A percentile compares a stretch with the other conserved stretches of the same genome.
These are phyloP conservation scores for Trichoderma sp. DNA, from an alignment of 2,329 filamentous ascomycete species.

Conservation along the genomic window DNA sequence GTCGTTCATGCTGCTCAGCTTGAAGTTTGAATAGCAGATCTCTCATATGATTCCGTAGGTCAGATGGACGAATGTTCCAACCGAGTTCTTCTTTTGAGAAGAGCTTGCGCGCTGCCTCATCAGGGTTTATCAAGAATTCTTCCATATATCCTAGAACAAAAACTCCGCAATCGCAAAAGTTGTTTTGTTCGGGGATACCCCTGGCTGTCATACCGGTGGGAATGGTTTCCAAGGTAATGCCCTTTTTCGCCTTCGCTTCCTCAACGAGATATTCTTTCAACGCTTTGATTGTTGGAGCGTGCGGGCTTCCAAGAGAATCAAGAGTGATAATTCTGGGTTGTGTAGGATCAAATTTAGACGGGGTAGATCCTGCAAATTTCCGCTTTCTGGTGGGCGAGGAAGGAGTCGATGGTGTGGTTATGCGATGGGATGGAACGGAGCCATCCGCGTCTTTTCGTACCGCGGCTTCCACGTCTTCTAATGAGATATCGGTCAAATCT, in stretches of 20 bases:
- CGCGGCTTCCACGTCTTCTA: slow-evolving; percentile 31
- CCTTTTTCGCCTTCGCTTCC: slow-evolving; percentile 69
- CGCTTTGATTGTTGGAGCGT: slow-evolving; percentile 65
- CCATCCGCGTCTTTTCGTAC: slow-evolving; percentile 14
- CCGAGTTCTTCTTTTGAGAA: slow-evolving; percentile 59
- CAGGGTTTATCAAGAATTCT: slow-evolving; percentile 76
- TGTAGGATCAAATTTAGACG: slow-evolving; percentile 45
- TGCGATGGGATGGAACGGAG: background rate
- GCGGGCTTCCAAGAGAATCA: slow-evolving; percentile 75
- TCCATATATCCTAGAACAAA: slow-evolving; percentile 85
- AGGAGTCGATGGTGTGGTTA: background rate
- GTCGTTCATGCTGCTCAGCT: slow-evolving; percentile 56
- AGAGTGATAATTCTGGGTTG: slow-evolving; percentile 79
- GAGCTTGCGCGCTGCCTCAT: slow-evolving; percentile 68
- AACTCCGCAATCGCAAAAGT: slow-evolving; percentile 87
- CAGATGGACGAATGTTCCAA: slow-evolving; percentile 60
- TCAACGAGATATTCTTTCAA: slow-evolving; percentile 77
- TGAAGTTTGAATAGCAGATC: slow-evolving; percentile 67
- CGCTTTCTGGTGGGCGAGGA: slow-evolving; percentile 26
- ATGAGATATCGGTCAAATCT: slow-evolving; percentile 34
- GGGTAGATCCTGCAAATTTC: slow-evolving; percentile 30
- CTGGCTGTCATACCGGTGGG: slow-evolving; percentile 67
- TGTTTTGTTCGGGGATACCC: slow-evolving; percentile 76
- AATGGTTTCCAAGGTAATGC: slow-evolving; percentile 45
- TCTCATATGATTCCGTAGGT: slow-evolving; percentile 69